Evolutionary conservation across 768 basidiomycete genomes (phyloP), one percentile per base, ranked within the genome.

Genomic region (Lactifluus volemus): DNA sequence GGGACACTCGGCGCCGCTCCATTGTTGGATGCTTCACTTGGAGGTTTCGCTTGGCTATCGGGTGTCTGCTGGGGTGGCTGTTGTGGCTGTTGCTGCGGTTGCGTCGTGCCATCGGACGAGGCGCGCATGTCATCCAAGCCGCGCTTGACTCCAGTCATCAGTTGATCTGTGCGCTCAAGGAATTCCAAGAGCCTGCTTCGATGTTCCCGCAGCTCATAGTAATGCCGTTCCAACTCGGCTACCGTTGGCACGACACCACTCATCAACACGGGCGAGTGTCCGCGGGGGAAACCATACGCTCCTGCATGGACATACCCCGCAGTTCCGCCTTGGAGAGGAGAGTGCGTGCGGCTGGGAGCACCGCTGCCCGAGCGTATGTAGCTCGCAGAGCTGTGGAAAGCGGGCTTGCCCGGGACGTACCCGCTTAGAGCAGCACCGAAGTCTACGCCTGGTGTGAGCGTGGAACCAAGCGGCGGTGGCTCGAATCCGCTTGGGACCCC

Each of bases 61-160:
- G 53, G 25, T 58, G 57, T 38, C 25, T 41, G 38, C 36, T 59
- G 58, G 29, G 55, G 32, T n/a, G 11, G 42, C 34, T 45, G 49
- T 32, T 52, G 58, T 7, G 25, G 29, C 9, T 45, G 58, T 21
- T 21, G 19, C 36, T 50, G 49, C 15, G 49, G 59, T 21, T 9
- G 58, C 36, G 56, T 14, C 10, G 47, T 7, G 5, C 29, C 52
- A 49, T 67, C 73, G 53, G 70, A 65, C 41, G 64, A 65, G 48
- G 66, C 79, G 66, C 81, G 76, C 81, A 89, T 84, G 70, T 92
- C 89, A 57, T 91, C 89, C 67, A 92, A 75, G 25, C 84, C 86
- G 65, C 84, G 79, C 76, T 84, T 84, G 69, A 92, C 75, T 25
- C 84, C 83, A 41, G 74, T 78, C 79, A 92, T 83, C 74, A 92